Evolutionary conservation across 2,329 filamentous ascomycete genomes (phyloP).

Genomic region (Phyllosticta citrichinensis): DNA sequence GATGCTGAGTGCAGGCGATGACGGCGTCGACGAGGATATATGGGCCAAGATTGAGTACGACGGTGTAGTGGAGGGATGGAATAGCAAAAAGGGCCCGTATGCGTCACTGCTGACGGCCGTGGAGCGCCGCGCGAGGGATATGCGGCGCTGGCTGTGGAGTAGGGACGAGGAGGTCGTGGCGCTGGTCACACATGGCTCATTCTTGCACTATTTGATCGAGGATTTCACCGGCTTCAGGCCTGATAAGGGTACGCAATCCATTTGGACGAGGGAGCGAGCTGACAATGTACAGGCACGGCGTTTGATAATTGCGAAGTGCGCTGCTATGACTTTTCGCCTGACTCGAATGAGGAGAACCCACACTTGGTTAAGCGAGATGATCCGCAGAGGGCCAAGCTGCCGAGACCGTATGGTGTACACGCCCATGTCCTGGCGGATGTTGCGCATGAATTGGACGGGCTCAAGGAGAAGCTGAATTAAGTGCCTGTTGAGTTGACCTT

Average conservation of each 20-base stretch:
- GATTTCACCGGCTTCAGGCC: constrained; percentile 58
- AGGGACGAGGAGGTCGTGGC: constrained; percentile 56
- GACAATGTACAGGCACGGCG: constrained; percentile 13
- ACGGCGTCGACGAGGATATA: constrained; percentile 40
- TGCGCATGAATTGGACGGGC: not conserved
- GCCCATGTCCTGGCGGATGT: not conserved
- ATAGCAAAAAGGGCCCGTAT: constrained; percentile 41
- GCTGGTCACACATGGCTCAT: constrained; percentile 72
- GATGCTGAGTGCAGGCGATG: constrained; percentile 22
- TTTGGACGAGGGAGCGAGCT: not conserved
- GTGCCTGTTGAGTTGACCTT: not conserved
- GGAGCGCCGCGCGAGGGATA: constrained; percentile 19
- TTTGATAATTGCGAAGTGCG: constrained; percentile 27
- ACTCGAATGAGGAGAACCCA: constrained; percentile 19
- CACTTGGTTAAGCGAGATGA: constrained; percentile 20
- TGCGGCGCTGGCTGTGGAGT: constrained; percentile 44
- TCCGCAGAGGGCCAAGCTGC: not conserved
- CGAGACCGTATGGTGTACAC: not conserved
- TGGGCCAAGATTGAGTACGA: constrained; percentile 47
- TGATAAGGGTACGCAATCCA: constrained; percentile 31
- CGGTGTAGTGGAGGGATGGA: constrained; percentile 58
- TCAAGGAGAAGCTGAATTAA: not conserved
- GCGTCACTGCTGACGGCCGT: constrained; percentile 21
- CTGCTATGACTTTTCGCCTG: constrained; percentile 20
- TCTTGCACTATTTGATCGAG: constrained; percentile 74